Base-by-base conservation (phyloP, 2,329 filamentous ascomycete genomes). In the Simplicillium sp. region DNA sequence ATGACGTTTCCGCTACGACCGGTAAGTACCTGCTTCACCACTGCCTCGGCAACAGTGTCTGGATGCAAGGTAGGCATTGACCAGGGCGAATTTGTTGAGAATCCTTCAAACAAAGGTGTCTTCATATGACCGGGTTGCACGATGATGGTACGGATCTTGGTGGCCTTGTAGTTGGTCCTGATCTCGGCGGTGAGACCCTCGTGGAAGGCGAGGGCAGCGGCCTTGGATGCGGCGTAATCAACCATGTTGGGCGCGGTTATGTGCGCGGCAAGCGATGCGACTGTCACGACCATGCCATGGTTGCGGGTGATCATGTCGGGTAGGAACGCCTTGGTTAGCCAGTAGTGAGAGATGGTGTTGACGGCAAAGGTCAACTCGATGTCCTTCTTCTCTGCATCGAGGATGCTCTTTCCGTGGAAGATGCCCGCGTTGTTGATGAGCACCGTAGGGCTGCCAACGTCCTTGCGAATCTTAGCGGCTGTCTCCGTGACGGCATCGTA, bases 351-450 rank as follows among this genome's bases (percentile, higher is more conserved):
- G 28, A 87, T 56, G 0, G 77, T 66, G 60, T 87, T 88, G 50
- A 87, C 78, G 44, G 80, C 77, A 56, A 87, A 85, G 39, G 80
- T 83, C 50, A 80, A 74, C 31, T 74, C 73, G 46, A 84, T 67
- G 48, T 80, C 73, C 15, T 64, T 65, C 39, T 80, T 73, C 1
- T 69, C 68, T 16, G 69, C 58, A 20, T 73, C 67, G 36, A 87
- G 67, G 47, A 88, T 70, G 5, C 69, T 71, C 48, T 76, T 75
- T 45, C 78, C 79, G 42, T 70, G 70, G 13, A 68, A 73, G 20
- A 82, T 70, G 45, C 81, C 82, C 8, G 82, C 82, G 53, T 85
- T 85, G 64, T 84, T 84, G 62, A 85, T 80, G 4, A 87, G 65
- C 45, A 87, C 65, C 0, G 81, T 86, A 1, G 82, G 83, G 37